These are phyloP conservation scores for Moelleriella libera DNA, from an alignment of 2,329 filamentous ascomycete genomes.

Conservation along the genomic window DNA sequence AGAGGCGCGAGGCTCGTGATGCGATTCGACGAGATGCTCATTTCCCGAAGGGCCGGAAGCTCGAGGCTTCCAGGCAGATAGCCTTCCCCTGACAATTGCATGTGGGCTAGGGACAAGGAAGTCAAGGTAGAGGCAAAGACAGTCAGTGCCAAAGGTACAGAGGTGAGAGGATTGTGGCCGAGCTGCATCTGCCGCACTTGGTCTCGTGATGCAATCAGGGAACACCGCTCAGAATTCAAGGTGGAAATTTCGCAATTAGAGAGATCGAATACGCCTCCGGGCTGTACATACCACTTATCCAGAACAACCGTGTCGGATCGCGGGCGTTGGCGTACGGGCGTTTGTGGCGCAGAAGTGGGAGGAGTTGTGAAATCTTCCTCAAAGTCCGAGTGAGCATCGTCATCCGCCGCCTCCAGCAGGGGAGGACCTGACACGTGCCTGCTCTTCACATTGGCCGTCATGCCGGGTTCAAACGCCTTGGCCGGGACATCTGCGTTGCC, in stretches of 20 bases:
- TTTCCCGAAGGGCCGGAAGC: slow-evolving; percentile 60
- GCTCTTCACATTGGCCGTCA: slow-evolving; percentile 14
- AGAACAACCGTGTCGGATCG: slow-evolving; percentile 32
- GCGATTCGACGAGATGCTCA: slow-evolving; percentile 63
- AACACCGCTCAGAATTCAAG: slow-evolving; percentile 42
- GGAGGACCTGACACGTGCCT: not conserved
- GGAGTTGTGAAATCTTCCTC: slow-evolving; percentile 42
- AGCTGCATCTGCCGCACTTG: slow-evolving; percentile 47
- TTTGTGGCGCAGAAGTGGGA: slow-evolving; percentile 36
- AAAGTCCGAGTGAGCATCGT: slow-evolving; percentile 34
- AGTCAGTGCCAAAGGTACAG: slow-evolving; percentile 55
- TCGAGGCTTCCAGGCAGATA: slow-evolving; percentile 55
- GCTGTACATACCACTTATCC: slow-evolving; percentile 38
- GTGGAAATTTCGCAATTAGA: slow-evolving; percentile 51
- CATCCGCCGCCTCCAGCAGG: slow-evolving; percentile 16
- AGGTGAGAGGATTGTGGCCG: slow-evolving; percentile 61
- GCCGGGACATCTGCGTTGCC: slow-evolving; percentile 8
- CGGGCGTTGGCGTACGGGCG: slow-evolving; percentile 31
- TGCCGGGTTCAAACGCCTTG: slow-evolving; percentile 13
- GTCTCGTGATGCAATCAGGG: slow-evolving; percentile 37
- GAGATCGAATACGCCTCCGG: slow-evolving; percentile 53
- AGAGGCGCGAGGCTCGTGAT: slow-evolving; percentile 58
- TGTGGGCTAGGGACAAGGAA: slow-evolving; percentile 61
- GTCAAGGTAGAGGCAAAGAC: slow-evolving; percentile 59
- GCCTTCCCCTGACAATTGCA: slow-evolving; percentile 49